Evolutionary conservation across 2,329 filamentous ascomycete species (phyloP), one percentile per base, ranked within the genome.

Genomic region (Chrysoporthe deuterocubensis): DNA sequence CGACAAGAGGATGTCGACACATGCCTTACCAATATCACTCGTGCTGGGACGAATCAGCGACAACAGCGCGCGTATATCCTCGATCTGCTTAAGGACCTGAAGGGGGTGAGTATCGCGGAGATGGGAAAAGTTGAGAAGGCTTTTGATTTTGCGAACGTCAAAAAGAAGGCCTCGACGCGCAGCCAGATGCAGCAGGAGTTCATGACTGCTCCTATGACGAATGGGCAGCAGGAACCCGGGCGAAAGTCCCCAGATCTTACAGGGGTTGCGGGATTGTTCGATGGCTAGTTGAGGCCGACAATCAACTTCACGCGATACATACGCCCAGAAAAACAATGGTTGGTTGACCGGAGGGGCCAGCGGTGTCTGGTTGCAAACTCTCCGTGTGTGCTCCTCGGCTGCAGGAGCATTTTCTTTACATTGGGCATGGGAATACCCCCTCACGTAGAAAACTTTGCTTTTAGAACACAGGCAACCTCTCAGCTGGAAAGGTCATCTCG

Each of bases 61-160:
- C 89, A 92, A 73, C 94, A 97, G 79, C 85, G 95, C 26, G 91
- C 90, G 1, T 81, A 96, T 34, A 89, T 99, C 18, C 81, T 99
- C 9, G 93, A 97, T 70, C 81, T 99, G 18, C 83, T 99, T 32
- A 92, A 94, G 73, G 90, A 94, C 56, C 85, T 99, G 7, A 90
- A 97, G 72, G 96, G 96, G 0, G 90, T 98, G 6, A 95, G 94
- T 73, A 92, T 99, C 66, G 92, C 94, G 8, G 96, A 99, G 79
- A 92, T 96, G 82, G 96, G 96, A 37, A 96, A 93, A 78, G 89
- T 99, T 7, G 83, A 80, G 63, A 88, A 88, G 77, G 84, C 81
- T 58, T 61, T 70, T 67, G n/a, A 69, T n/a, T 37, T 65, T 21
- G 60, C 63, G 11, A 54, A 44, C 9, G 60, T 62, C 48, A 67